Evolutionary conservation across 2,329 filamentous ascomycete genomes (phyloP), one percentile per base, ranked within the genome.

Genomic region (Nemania sp.): DNA sequence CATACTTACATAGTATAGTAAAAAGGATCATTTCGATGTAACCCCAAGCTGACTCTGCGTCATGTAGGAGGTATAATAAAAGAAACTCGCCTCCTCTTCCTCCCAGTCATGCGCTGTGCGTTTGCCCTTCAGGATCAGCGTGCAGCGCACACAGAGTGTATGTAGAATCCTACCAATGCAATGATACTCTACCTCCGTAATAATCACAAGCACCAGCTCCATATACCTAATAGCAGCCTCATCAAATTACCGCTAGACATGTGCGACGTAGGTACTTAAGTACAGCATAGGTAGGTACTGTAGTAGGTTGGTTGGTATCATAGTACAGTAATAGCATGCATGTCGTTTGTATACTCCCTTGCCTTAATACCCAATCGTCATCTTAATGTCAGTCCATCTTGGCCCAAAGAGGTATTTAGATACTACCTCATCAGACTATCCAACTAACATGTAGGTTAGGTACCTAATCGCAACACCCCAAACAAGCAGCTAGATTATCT

Each of bases 41-140:
- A 68, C 68, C 58, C 61, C 62, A 66, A 63, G 68, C 66, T 66
- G 66, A 68, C 66, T 64, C 55, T 65, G 66, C 66, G 52, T 68
- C 62, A 63, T 62, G 66, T 56, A 43, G 15, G 22, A 29, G 45
- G 62, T 60, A 63, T 68, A 70, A 65, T 65, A 60, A 70, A 68
- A 70, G 68, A 68, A 70, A 62, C 63, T 24, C 11, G 41, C 15
- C 38, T 45, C 58, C 61, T 38, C 38, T 45, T 54, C 61, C 29
- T 55, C n/a, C 2, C 47, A 62, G 65, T 67, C 64, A 64, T 62
- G 64, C 52, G 56, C 29, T 22, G 41, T 61, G 29, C 53, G 29
- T 61, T 41, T 27, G 54, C 11, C 32, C 29, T 27, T 52, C 29
- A 27, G 20, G 64, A 56, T 70, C 57, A 22, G 32, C 53, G 59